Base-by-base conservation (phyloP, 345 rosid genomes). In the Salix arbutifolia region DNA sequence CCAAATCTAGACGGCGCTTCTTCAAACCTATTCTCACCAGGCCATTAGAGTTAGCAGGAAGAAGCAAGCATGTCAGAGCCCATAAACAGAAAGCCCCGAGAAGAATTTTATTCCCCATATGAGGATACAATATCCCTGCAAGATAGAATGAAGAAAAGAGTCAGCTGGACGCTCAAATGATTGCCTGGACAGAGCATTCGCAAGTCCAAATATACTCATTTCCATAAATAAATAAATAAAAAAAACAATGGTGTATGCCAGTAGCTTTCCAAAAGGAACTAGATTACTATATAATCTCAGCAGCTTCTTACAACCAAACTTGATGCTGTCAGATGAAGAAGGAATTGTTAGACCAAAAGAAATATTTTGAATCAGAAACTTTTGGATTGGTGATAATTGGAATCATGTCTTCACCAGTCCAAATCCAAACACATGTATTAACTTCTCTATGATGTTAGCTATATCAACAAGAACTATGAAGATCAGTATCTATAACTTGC, bases 11-110 rank as follows among this genome's bases (percentile, higher is more conserved):
- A 28, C 58, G 84, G 46, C 85, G 88, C 84, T 93, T 93, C 94
- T 86, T 91, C 79, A 93, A 78, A 62, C 85, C 85, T 56, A 93
- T 75, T 74, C 92, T 84, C 70, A 84, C 71, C 74, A 93, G 76
- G 44, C 84, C 94, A 78, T 48, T 70, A 10, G 94, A 83, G 64
- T 83, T 76, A 76, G 81, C 72, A 25, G 94, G 90, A 78, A 86
- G 84, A 56, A 93, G 78, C 33, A 86, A 81, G 74, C 76, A 73
- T 70, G 84, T 68, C 74, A 84, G 50, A 68, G 83, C 73, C 88
- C 87, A 91, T 0, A 93, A 44, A 73, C 85, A 85, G 71, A 87
- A 77, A 46, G 65, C 81, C 44, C 73, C 53, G 33, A 7, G 33
- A 28, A 86, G 69, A 78, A 81, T 72, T 67, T 74, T 86, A 56